Conservation (phyloP, 257 asterid genomes). For the Thymus quinquecostatus region DNA sequence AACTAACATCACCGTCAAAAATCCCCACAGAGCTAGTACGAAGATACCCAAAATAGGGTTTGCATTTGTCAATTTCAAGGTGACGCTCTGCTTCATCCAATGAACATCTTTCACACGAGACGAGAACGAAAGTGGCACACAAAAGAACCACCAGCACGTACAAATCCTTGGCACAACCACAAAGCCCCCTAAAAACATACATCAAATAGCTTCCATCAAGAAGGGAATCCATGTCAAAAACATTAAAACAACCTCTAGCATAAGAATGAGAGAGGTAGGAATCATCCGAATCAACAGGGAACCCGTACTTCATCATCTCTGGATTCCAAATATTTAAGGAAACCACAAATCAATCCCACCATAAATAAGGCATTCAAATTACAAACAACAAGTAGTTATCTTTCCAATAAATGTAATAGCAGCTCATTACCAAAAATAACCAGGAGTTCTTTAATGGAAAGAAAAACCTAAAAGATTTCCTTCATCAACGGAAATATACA, state of each 20-base stretch:
- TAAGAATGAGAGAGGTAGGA: background rate
- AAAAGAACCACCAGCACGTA: conserved; percentile 32
- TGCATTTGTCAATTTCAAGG: conserved; percentile 45
- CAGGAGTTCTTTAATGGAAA: conserved; percentile 25
- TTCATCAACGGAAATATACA: background rate
- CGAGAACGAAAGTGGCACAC: conserved; percentile 33
- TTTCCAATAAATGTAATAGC: conserved; percentile 16
- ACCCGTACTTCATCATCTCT: background rate
- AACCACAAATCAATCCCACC: background rate
- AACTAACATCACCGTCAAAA: conserved; percentile 37
- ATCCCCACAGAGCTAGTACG: conserved; percentile 32
- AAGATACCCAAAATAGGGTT: conserved; percentile 32
- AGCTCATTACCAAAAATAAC: conserved; percentile 27
- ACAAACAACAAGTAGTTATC: conserved; percentile 8
- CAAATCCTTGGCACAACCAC: conserved; percentile 31
- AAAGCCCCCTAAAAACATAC: conserved; percentile 33
- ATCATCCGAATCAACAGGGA: conserved; percentile 16
- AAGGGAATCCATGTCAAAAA: conserved; percentile 16
- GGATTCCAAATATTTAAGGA: conserved; percentile 6
- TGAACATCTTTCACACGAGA: conserved; percentile 34
- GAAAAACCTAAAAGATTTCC: conserved; percentile 1
- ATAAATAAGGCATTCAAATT: background rate
- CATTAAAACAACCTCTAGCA: background rate
- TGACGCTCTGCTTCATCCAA: conserved; percentile 36
- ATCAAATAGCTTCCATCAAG: conserved; percentile 24